Evolutionary conservation across 352 stramenopile genomes (phyloP).

Genomic region (Plasmopara halstedii): DNA sequence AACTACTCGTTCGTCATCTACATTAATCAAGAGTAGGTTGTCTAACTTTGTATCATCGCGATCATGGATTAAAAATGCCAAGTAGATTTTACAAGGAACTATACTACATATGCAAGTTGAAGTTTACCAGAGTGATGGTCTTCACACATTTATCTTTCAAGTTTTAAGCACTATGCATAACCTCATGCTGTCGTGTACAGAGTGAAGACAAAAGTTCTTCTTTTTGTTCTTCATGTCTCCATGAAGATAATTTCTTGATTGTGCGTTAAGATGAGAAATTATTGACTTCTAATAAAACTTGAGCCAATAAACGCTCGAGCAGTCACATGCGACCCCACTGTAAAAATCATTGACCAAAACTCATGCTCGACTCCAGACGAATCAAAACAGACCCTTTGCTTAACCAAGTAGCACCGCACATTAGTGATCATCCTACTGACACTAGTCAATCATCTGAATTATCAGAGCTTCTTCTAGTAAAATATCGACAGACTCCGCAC

Average conservation of each 20-base stretch:
- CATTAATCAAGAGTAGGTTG: background rate
- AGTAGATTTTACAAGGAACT: slow-evolving; percentile 7
- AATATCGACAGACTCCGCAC: slow-evolving; percentile 6
- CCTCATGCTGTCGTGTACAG: background rate
- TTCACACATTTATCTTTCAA: background rate
- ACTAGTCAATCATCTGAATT: slow-evolving; percentile 15
- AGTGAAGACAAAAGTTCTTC: no score
- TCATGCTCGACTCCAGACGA: slow-evolving; percentile 9
- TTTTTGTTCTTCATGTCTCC: no score
- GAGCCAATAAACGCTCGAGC: slow-evolving; percentile 9
- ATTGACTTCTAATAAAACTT: slow-evolving; percentile 7
- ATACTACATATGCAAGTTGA: slow-evolving; percentile 16
- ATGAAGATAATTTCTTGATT: background rate
- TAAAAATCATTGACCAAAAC: background rate
- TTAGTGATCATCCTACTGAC: slow-evolving; percentile 5
- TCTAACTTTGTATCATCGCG: slow-evolving; percentile 11
- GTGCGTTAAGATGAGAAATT: slow-evolving; percentile 1
- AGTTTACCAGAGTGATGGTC: slow-evolving; percentile 10
- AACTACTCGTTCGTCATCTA: slow-evolving; percentile 1
- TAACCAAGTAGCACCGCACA: slow-evolving; percentile 12
- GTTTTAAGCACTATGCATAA: no score
- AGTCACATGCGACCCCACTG: slow-evolving; percentile 11
- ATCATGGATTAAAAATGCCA: slow-evolving; percentile 16
- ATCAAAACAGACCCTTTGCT: slow-evolving; percentile 3
- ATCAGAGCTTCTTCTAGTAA: slow-evolving; percentile 13